Conservation (phyloP, 805 yeast genomes). For the Candida easanensis region DNA sequence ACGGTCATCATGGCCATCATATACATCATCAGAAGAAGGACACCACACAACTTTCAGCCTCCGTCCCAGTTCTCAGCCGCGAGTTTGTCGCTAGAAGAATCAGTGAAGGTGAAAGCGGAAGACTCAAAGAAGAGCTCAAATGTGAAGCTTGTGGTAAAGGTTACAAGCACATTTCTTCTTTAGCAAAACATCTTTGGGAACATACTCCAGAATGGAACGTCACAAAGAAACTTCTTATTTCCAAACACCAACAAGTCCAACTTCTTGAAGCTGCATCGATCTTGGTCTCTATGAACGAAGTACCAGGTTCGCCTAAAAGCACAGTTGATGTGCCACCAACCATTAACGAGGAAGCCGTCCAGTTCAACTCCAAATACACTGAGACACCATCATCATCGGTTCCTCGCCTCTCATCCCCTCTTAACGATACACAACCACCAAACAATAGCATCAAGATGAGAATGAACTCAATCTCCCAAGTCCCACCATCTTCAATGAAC, state of each 20-base stretch:
- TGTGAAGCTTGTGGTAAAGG: slow-evolving; percentile 94
- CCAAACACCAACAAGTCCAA: slow-evolving; percentile 28
- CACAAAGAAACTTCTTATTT: slow-evolving; percentile 73
- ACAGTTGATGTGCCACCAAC: slow-evolving; percentile 14
- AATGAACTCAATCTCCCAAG: slow-evolving; percentile 42
- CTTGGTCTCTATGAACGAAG: slow-evolving; percentile 24
- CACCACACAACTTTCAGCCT: slow-evolving; percentile 17
- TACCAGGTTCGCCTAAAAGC: slow-evolving; percentile 9
- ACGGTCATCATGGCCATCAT: slow-evolving; percentile 7
- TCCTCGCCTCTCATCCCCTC: slow-evolving; percentile 9
- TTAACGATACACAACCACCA: slow-evolving; percentile 9
- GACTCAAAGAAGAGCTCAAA: slow-evolving; percentile 77
- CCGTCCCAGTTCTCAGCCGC: slow-evolving; percentile 46
- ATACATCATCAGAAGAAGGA: neutral
- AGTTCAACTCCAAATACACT: slow-evolving; percentile 15
- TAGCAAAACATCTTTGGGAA: slow-evolving; percentile 89
- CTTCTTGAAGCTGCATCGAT: slow-evolving; percentile 27
- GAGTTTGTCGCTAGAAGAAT: slow-evolving; percentile 81
- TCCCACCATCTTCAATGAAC: slow-evolving; percentile 38
- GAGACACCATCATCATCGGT: slow-evolving; percentile 10
- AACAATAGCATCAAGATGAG: slow-evolving; percentile 26
- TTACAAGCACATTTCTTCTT: slow-evolving; percentile 82
- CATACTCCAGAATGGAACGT: slow-evolving; percentile 94
- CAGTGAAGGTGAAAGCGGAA: slow-evolving; percentile 82
- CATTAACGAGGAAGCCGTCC: slow-evolving; percentile 11